Percentiles rank a stretch among this genome's conserved stretches.
phyloP scores from a whole-genome alignment of 129 eudicot species.

The Pulicaria dysenterica region DNA sequence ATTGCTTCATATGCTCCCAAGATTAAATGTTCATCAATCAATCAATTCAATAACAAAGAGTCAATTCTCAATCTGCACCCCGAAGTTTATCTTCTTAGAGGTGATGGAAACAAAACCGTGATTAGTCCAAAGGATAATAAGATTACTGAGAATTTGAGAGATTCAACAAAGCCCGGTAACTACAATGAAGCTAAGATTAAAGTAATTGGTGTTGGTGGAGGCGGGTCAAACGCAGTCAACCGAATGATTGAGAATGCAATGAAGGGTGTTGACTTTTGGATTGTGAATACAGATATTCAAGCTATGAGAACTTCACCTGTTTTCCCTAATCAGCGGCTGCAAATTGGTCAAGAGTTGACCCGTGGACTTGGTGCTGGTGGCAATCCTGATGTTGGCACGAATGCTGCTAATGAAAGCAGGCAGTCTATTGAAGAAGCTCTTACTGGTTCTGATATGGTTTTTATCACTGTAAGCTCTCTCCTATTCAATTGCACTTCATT shows the following conservation, averaged over 20 bases:
- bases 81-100: constrained; percentile 70
- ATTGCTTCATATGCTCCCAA: constrained; percentile 27
- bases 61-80: constrained; percentile 63
- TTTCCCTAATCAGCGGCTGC: constrained; percentile 64
- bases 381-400: constrained; percentile 86
- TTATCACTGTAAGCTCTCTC: constrained; percentile 71
- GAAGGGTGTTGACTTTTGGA: constrained; percentile 96
- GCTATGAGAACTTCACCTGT: constrained; percentile 87
- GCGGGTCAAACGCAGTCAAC: constrained; percentile 96
- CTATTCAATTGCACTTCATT: background rate
- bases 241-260: constrained; percentile 88
- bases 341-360: constrained; percentile 87
- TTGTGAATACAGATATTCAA: constrained; percentile 90
- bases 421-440: constrained; percentile 73
- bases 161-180: constrained; percentile 39
- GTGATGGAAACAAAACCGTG: constrained; percentile 53
- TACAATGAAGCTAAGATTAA: constrained; percentile 83
- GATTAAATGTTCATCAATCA: constrained; percentile 62
- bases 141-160: constrained; percentile 46
- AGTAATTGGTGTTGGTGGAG: constrained; percentile 97
- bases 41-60: constrained; percentile 52
- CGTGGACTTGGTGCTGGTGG: constrained; percentile 99
- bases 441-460: constrained; percentile 85
- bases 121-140: constrained; percentile 49
- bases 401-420: constrained; percentile 87